Evolutionary conservation across 73 alveolate species (phyloP).

Genomic region (Tetrahymena elliotti): DNA sequence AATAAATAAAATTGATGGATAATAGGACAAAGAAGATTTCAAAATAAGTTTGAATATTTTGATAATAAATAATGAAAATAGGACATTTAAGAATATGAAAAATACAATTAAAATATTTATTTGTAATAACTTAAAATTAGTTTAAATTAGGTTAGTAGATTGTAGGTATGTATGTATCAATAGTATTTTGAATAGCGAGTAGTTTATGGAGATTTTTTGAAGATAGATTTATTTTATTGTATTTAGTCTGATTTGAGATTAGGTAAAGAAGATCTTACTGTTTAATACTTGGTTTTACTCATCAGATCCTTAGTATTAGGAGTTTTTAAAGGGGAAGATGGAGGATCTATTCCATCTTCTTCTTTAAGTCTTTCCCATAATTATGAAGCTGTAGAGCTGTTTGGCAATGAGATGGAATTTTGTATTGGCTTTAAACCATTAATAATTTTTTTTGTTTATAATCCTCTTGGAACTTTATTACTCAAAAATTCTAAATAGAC

Average conservation of each 20-base stretch:
- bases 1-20: too few species aligned
- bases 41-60: too few species aligned
- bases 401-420: background rate
- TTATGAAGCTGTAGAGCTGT: background rate
- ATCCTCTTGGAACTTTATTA: conserved; percentile 5
- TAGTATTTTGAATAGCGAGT: background rate
- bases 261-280: background rate
- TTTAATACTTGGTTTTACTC: background rate
- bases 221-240: background rate
- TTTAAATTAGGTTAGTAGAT: background rate
- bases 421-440: background rate
- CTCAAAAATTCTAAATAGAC: conserved; percentile 23
- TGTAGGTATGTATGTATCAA: too few species aligned
- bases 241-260: background rate
- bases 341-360: background rate
- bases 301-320: background rate
- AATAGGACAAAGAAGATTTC: too few species aligned
- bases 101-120: too few species aligned
- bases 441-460: background rate
- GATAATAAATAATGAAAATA: too few species aligned
- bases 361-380: background rate
- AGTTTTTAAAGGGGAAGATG: background rate
- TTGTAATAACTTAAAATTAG: too few species aligned
- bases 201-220: background rate
- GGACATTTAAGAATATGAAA: too few species aligned